Conservation (phyloP, 202 grass and related monocot genomes). For the Carex sylvatica region DNA sequence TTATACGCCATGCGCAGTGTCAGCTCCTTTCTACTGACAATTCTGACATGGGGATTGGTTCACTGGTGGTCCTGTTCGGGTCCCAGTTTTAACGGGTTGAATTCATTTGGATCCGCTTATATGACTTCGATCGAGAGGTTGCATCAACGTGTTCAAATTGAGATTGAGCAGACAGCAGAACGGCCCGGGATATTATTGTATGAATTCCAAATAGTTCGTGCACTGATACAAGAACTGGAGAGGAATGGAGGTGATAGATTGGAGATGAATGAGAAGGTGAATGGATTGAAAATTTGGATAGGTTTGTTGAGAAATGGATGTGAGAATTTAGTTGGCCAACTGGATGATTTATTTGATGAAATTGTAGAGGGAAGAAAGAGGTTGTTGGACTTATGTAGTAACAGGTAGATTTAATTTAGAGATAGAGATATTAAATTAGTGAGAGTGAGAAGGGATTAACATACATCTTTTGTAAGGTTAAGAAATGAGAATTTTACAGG, state of each 20-base stretch:
- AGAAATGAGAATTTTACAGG: conserved; percentile 12
- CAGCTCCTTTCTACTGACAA: conserved; percentile 62
- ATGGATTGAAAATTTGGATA: conserved; percentile 41
- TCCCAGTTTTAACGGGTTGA: neutral
- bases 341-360: conserved; percentile 96
- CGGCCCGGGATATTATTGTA: conserved; percentile 54
- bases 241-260: conserved; percentile 35
- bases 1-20: conserved; percentile 63
- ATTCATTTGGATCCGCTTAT: conserved; percentile 48
- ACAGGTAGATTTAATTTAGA: neutral
- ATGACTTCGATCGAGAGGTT: conserved; percentile 57
- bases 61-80: conserved; percentile 40
- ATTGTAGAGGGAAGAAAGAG: conserved; percentile 82
- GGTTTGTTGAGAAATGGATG: conserved; percentile 56
- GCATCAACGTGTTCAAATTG: conserved; percentile 50
- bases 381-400: conserved; percentile 80
- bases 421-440: conserved; percentile 4
- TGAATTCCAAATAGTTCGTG: conserved; percentile 63
- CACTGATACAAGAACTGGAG: conserved; percentile 52
- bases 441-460: conserved; percentile 17
- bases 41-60: conserved; percentile 71
- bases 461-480: conserved; percentile 15
- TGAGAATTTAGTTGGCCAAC: conserved; percentile 63
- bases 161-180: conserved; percentile 27
- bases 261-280: conserved; percentile 39